A percentile compares a stretch with the other conserved stretches of the same genome.
Conservation (phyloP, 2,329 filamentous ascomycete genomes). For the Aspergillus tanneri region DNA sequence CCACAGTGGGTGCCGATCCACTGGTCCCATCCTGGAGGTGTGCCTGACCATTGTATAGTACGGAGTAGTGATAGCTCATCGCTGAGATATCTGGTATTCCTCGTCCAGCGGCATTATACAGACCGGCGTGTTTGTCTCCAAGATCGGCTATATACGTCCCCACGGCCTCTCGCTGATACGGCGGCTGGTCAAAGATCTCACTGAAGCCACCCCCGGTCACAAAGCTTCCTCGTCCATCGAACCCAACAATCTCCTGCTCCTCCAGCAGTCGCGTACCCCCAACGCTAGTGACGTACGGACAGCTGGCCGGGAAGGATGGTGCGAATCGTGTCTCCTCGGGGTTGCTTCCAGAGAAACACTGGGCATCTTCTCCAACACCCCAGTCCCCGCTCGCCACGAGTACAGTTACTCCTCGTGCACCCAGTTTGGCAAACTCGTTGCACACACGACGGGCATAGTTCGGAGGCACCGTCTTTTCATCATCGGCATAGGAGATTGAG, state of each 20-base stretch:
- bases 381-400: conserved; percentile 50
- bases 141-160: conserved; percentile 31
- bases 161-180: conserved; percentile 42
- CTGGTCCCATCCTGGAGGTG: conserved; percentile 31
- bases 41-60: conserved; percentile 27
- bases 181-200: conserved; percentile 41
- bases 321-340: conserved; percentile 34
- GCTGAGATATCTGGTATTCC: conserved; percentile 40
- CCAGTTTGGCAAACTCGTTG: conserved; percentile 50
- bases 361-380: conserved; percentile 39
- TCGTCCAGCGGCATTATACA: conserved; percentile 38
- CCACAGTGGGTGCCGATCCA: conserved; percentile 56
- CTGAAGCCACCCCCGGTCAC: conserved; percentile 45
- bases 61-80: conserved; percentile 37
- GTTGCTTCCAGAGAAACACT: conserved; percentile 30
- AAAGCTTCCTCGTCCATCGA: conserved; percentile 40
- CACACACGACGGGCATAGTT: conserved; percentile 42
- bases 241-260: conserved; percentile 30
- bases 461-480: conserved; percentile 36
- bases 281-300: conserved; percentile 37
- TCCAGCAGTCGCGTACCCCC: conserved; percentile 42
- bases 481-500: conserved; percentile 37
- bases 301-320: conserved; percentile 40
- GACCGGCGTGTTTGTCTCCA: conserved; percentile 29
- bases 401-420: conserved; percentile 49